Base-by-base conservation (phyloP, 805 yeast species). In the Spathaspora gorwiae region DNA sequence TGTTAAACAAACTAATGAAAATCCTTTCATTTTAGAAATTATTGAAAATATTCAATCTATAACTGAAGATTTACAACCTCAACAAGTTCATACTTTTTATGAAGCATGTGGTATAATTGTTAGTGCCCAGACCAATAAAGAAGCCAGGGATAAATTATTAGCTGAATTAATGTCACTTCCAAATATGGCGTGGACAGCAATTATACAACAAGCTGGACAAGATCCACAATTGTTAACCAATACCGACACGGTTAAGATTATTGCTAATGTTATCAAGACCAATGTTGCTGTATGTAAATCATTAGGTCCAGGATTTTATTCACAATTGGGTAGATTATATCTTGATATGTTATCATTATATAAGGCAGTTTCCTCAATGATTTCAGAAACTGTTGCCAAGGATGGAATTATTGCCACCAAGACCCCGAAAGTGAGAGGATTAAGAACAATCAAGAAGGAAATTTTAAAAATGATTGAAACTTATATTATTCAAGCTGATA, bases 91-190 rank as follows among this genome's bases (percentile, higher is more conserved):
- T 64, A 90, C 97, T 1, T 94, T 94, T 62, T 94, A 94, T 65
- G 96, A 87, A 69, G 98, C 99, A 1, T 92, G 98, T 73, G 97
- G 97, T 55, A 81, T 86, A 48, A 92, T 94, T 45, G 80, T 94
- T 33, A 80, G 90, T 43, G 96, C 97, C 10, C 97, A 92, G 65
- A 80, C 84, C 34, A 77, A 83, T 38, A 73, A 75, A 50, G 80
- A 78, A 10, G 75, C 78, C 34, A 83, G 94, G 64, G 89, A 87
- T 48, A 78, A 83, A 48, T 72, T 90, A 44, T 74, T 90, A 44
- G 63, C 74, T 42, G 90, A 88, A 44, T 74, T 94, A 56, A 94
- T 94, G 99, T 76, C 79, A 40, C 69, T 90, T 50, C 99, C 99
- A 37, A 94, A 94, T 65, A 77, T 82, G 68, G 99, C 98, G 1